These are phyloP conservation scores for Cymbidium sinense DNA, from an alignment of 106 monocot species.

Conservation along the genomic window DNA sequence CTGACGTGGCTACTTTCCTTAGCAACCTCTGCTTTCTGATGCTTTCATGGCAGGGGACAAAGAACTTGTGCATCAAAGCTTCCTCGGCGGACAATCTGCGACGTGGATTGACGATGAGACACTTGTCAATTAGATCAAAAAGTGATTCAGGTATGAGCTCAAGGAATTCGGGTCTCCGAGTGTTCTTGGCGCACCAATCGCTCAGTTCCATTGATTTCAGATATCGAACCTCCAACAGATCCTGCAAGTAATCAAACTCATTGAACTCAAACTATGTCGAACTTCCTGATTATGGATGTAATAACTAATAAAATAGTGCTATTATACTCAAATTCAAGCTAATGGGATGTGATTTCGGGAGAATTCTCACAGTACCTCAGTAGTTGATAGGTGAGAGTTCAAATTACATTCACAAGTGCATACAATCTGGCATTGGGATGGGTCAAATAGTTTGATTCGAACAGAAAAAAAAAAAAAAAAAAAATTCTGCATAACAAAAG, in stretches of 20 bases:
- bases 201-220: slow-evolving; percentile 40
- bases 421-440: no score
- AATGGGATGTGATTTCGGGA: background rate
- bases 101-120: slow-evolving; percentile 79
- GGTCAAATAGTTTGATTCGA: no score
- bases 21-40: slow-evolving; percentile 43
- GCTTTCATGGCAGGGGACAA: slow-evolving; percentile 60
- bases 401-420: no score
- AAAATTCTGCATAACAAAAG: background rate
- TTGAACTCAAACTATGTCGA: no score
- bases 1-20: slow-evolving; percentile 20
- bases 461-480: no score
- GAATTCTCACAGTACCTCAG: background rate
- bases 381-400: no score
- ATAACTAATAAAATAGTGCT: background rate
- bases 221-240: slow-evolving; percentile 53
- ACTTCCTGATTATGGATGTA: no score
- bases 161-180: slow-evolving; percentile 56
- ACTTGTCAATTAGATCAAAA: slow-evolving; percentile 74
- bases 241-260: slow-evolving; percentile 43
- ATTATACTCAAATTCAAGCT: background rate
- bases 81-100: slow-evolving; percentile 64
- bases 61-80: slow-evolving; percentile 78
- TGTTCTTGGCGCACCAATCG: slow-evolving; percentile 65
- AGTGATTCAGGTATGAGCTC: slow-evolving; percentile 47